Conservation (phyloP, 352 stramenopile genomes). For the Phytophthora agathidicida region DNA sequence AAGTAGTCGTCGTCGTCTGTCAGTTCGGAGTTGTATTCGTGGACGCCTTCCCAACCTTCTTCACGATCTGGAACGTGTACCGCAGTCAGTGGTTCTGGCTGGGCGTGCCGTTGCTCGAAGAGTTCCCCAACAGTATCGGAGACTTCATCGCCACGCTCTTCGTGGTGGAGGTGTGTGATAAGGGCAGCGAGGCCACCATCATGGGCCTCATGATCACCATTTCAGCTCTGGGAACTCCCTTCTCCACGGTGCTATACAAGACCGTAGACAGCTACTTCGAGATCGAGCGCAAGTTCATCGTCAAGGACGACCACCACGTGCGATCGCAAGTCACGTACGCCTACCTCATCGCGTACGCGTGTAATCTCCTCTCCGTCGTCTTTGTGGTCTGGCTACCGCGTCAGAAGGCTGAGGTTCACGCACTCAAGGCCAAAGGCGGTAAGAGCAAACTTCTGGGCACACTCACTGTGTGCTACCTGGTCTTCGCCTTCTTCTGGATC, state of each 20-base stretch:
- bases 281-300: conserved; percentile 52
- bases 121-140: conserved; percentile 52
- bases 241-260: conserved; percentile 64
- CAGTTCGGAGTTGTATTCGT: conserved; percentile 52
- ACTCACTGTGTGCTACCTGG: conserved; percentile 42
- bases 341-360: conserved; percentile 62
- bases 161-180: conserved; percentile 55
- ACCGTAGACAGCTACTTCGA: conserved; percentile 59
- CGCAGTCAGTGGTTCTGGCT: conserved; percentile 78
- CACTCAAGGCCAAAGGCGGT: conserved; percentile 45
- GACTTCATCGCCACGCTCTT: conserved; percentile 56
- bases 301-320: conserved; percentile 45
- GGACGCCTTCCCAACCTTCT: conserved; percentile 53
- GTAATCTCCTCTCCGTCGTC: conserved; percentile 52
- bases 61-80: conserved; percentile 73
- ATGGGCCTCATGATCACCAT: conserved; percentile 55
- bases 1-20: conserved; percentile 40
- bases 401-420: conserved; percentile 56
- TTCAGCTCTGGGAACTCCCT: conserved; percentile 51
- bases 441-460: conserved; percentile 49
- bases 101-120: conserved; percentile 56
- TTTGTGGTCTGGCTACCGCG: conserved; percentile 55
- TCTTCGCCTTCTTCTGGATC: conserved; percentile 59
- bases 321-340: conserved; percentile 56
- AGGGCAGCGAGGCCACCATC: conserved; percentile 55